Conservation (phyloP, 2,329 filamentous ascomycete genomes). For the Neophaeococcomyces mojaviensis region DNA sequence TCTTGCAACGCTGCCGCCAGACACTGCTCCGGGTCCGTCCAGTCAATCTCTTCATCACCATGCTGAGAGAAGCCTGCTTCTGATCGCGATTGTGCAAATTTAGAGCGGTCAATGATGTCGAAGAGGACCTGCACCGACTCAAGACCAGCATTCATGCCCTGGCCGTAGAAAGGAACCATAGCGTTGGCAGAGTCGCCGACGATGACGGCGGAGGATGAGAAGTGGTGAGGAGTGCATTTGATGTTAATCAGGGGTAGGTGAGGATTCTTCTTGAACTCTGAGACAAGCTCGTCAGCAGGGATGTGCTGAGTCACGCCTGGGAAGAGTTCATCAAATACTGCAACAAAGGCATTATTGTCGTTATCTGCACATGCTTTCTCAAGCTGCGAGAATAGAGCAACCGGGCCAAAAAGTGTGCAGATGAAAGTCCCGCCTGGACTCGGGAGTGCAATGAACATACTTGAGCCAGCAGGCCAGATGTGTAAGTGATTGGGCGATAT, state of each 20-base stretch:
- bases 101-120: constrained; percentile 57
- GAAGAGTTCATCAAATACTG: constrained; percentile 80
- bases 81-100: constrained; percentile 36
- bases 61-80: constrained; percentile 31
- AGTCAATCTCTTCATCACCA: constrained; percentile 24
- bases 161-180: constrained; percentile 97
- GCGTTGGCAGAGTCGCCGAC: constrained; percentile 92
- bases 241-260: constrained; percentile 90
- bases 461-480: constrained; percentile 89
- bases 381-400: constrained; percentile 59
- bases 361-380: constrained; percentile 49
- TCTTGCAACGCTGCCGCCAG: constrained; percentile 52
- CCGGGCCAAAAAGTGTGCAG: constrained; percentile 84
- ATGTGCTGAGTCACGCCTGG: constrained; percentile 65
- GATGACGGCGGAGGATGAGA: constrained; percentile 67
- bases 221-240: constrained; percentile 87
- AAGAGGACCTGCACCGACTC: constrained; percentile 91
- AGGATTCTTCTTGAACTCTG: constrained; percentile 73
- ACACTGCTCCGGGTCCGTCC: constrained; percentile 1
- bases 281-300: constrained; percentile 56
- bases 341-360: constrained; percentile 61
- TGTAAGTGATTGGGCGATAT: constrained; percentile 92
- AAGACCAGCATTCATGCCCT: constrained; percentile 94
- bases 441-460: constrained; percentile 98
- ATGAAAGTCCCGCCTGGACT: constrained; percentile 85